Conservation (phyloP, 192 early-diverging fungal species). For the Coemansia sp. region DNA sequence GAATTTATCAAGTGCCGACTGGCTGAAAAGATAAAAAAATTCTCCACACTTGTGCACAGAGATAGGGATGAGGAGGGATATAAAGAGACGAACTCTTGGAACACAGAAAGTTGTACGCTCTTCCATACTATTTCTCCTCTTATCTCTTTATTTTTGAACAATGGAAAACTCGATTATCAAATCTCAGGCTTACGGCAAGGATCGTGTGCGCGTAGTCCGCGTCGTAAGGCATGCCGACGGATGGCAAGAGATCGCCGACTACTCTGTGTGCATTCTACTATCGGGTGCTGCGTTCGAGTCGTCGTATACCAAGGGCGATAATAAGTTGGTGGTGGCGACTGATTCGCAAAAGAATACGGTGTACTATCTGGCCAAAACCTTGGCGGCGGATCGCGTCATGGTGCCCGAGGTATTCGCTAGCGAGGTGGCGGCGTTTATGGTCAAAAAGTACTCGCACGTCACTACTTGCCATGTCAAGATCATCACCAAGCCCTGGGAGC, state of each 20-base stretch:
- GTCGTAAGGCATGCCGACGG: slow-evolving; percentile 63
- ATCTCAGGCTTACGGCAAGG: slow-evolving; percentile 73
- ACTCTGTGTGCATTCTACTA: slow-evolving; percentile 64
- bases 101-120: neutral
- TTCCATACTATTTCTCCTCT: neutral
- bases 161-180: slow-evolving; percentile 59
- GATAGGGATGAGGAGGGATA: neutral
- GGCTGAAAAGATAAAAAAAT: neutral
- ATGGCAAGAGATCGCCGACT: slow-evolving; percentile 69
- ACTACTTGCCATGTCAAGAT: slow-evolving; percentile 64
- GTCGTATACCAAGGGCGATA: slow-evolving; percentile 77
- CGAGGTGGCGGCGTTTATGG: slow-evolving; percentile 69
- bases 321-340: slow-evolving; percentile 74
- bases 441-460: slow-evolving; percentile 74
- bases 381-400: slow-evolving; percentile 62
- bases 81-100: neutral
- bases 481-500: slow-evolving; percentile 75
- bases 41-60: neutral
- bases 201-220: slow-evolving; percentile 70
- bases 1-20: slow-evolving; percentile 9
- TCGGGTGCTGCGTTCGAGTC: slow-evolving; percentile 62
- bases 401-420: slow-evolving; percentile 72
- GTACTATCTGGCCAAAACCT: slow-evolving; percentile 72
- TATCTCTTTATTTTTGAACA: slow-evolving; percentile 6
- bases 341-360: slow-evolving; percentile 81